Evolutionary conservation across 169 alveolate genomes (phyloP), one percentile per base, ranked within the genome.

Genomic region (Eimeria acervulina): DNA sequence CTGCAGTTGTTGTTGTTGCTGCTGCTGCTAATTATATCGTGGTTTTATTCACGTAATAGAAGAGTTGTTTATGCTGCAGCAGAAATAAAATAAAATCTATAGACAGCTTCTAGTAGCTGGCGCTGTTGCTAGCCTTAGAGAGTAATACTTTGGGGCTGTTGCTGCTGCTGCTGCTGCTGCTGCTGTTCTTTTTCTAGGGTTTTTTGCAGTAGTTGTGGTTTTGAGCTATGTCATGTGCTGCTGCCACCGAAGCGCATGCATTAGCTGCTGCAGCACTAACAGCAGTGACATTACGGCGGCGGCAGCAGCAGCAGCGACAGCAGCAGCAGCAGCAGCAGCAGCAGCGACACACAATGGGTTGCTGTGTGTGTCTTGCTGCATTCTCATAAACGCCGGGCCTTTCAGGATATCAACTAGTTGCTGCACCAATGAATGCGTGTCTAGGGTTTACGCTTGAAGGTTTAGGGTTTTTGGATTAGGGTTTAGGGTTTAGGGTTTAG

Each of bases 251-350:
- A 70, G 81, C 81, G 81, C 51, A 31, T 70, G 81, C 81, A 70
- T 28, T 19, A 70, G 51, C 81, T 70, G 51, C 81, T 70, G 81
- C 81, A 8, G 81, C 81, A 36, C 44, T 2, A 26, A 10, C 68
- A 80, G 38, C 63, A 5, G 47, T 13, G 31, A 72, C 28, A 38
- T 52, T 72, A 52, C 83, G 36, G 52, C 83, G 36, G 83, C 83
- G 36, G 47, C 83, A 72, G 52, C 83, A 61, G 28, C 83, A 19
- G 44, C 90, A 42, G 90, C 90, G 5, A 70, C 63, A 40, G 38
- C 90, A 80, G 44, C 90, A 26, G 23, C 68, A 33, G 70, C 90
- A 44, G 90, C 87, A 74, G 87, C 87, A 74, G 87, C 87, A 74
- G 31, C 52, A 36, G 87, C 87, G 44, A 42, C 36, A 74, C 47